Base-by-base conservation (phyloP, 768 basidiomycete species). In the Agaricus bisporus region DNA sequence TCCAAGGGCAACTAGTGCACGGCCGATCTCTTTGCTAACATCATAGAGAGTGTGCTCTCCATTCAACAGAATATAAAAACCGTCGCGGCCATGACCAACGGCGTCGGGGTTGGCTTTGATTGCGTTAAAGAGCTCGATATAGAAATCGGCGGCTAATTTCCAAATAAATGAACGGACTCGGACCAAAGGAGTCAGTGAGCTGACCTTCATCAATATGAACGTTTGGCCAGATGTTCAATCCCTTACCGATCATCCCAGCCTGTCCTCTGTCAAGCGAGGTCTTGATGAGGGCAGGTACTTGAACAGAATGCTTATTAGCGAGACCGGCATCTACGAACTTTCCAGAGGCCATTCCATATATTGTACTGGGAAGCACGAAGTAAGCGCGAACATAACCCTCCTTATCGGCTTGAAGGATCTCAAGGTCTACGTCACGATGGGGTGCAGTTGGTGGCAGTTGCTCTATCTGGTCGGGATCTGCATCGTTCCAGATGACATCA, bases 181-280 rank as follows among this genome's bases (percentile, higher is more conserved):
- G 8, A 26, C 14, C 25, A 35, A 32, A 4, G 22, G 17, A 15
- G 12, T 25, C 15, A 26, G 15, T 15, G 5, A 14, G 15, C 68
- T 48, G 48, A 78, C 79, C 66, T 35, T 85, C 82, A 41, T 75
- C 66, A 48, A 83, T 73, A 54, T 82, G 73, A 17, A 85, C 77
- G 56, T 80, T 69, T 1, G 73, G 70, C 80, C 80, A 83, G 22
- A 75, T 58, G 42, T 81, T 77, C 61, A 74, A 71, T 10, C 82
- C 82, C 46, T 70, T 61, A 1, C 82, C 82, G 8, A 83, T 64
- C 57, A 79, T 64, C 4, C 77, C 81, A 1, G 71, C 79, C 35
- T 73, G 73, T 11, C 73, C 72, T 32, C 80, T 66, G 22, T 64
- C 66, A 28, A 80, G 51, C 25, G 71, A 63, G 2, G 70, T 68